Percentiles rank a stretch among this genome's conserved stretches.
Evolutionary conservation across 192 early-diverging fungal species (phyloP).

Genomic region (Backusella mclennaniae): DNA sequence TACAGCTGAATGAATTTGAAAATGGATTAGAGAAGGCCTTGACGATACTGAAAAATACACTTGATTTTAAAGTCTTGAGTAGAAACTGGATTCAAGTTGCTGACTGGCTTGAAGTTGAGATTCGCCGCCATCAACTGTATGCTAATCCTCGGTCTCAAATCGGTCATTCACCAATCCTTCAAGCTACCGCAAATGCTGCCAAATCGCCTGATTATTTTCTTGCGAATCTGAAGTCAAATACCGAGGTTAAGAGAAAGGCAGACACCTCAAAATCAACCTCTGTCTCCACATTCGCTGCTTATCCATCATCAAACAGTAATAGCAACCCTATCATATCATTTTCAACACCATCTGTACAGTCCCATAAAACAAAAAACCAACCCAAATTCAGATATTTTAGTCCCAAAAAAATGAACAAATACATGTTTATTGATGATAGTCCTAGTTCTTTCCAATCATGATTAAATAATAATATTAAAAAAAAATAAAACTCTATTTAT

Average conservation of each 20-base stretch:
- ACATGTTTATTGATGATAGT: constrained; percentile 40
- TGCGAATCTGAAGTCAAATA: not conserved
- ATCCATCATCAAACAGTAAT: not conserved
- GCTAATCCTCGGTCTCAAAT: not conserved
- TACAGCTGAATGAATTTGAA: not conserved
- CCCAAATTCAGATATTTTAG: constrained; percentile 41
- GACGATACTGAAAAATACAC: constrained; percentile 19
- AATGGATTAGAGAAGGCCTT: constrained; percentile 22
- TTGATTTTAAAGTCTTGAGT: constrained; percentile 14
- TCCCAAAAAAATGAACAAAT: constrained; percentile 39
- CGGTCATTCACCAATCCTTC: not conserved
- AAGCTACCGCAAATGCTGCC: not conserved
- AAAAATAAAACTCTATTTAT: constrained; percentile 7
- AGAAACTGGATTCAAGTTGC: constrained; percentile 31
- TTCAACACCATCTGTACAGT: not conserved
- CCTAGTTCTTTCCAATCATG: constrained; percentile 16
- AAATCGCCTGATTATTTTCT: constrained; percentile 12
- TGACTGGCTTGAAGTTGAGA: constrained; percentile 31
- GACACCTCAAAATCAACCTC: not conserved
- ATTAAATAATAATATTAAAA: not conserved
- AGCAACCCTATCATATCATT: not conserved
- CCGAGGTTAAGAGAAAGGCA: not conserved
- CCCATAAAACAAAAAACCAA: constrained; percentile 23
- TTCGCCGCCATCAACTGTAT: constrained; percentile 26
- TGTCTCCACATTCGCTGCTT: not conserved